Percentiles rank a stretch among this genome's conserved stretches.
phyloP scores from a whole-genome alignment of 2,329 filamentous ascomycete species.

The Stagonosporopsis rhizophila region DNA sequence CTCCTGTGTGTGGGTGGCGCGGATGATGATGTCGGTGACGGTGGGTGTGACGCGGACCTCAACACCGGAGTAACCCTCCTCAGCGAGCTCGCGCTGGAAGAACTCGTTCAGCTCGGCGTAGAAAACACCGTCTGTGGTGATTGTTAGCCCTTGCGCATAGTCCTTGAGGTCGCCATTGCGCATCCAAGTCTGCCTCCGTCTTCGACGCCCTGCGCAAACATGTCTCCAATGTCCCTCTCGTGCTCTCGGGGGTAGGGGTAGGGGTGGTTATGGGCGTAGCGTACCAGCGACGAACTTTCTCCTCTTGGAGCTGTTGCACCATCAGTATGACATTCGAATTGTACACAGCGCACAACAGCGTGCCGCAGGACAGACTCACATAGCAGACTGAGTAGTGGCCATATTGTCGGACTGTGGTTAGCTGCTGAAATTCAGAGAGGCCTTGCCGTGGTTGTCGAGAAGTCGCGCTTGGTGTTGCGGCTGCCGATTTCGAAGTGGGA shows the following conservation, averaged over 20 bases:
- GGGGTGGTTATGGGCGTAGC: slow-evolving; percentile 33
- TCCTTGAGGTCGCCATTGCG: slow-evolving; percentile 18
- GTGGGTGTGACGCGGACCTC: slow-evolving; percentile 99
- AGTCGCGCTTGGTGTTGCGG: slow-evolving; percentile 10
- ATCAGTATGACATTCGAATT: slow-evolving; percentile 34
- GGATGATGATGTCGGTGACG: slow-evolving; percentile 99
- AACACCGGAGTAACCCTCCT: slow-evolving; percentile 99
- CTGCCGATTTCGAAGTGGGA: slow-evolving; percentile 18
- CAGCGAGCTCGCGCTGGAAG: slow-evolving; percentile 99
- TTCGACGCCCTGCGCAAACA: neutral
- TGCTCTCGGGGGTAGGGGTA: slow-evolving; percentile 9
- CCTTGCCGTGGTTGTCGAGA: slow-evolving; percentile 29
- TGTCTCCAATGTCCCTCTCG: slow-evolving; percentile 12
- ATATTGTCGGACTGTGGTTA: slow-evolving; percentile 48
- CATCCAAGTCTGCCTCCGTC: neutral
- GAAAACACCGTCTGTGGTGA: slow-evolving; percentile 86
- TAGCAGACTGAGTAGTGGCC: slow-evolving; percentile 52
- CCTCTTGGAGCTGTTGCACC: slow-evolving; percentile 75
- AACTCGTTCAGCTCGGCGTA: slow-evolving; percentile 99
- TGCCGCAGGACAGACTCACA: slow-evolving; percentile 40
- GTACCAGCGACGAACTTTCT: slow-evolving; percentile 69
- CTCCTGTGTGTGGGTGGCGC: slow-evolving; percentile 99
- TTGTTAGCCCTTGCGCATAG: slow-evolving; percentile 32
- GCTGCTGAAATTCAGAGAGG: slow-evolving; percentile 47
- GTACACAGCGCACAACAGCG: neutral